Evolutionary conservation across 2,329 filamentous ascomycete species (phyloP).

Genomic region (Colletotrichum sp.): DNA sequence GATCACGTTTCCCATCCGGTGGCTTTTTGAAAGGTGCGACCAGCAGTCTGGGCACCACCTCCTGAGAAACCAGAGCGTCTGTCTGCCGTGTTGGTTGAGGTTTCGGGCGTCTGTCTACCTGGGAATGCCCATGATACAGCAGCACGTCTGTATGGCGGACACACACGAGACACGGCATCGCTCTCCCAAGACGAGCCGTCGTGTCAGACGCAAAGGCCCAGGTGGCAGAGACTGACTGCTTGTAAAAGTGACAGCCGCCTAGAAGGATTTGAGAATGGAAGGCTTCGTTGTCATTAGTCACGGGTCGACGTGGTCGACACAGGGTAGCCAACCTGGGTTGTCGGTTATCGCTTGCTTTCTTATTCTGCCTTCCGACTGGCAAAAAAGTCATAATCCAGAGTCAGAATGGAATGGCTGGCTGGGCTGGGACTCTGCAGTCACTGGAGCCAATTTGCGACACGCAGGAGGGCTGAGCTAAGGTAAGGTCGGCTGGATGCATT

Average conservation of each 20-base stretch:
- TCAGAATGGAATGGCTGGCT: not conserved
- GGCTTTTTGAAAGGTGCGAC: not conserved
- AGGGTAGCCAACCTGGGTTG: not conserved
- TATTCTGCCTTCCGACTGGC: not conserved
- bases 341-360: not conserved
- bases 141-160: not conserved
- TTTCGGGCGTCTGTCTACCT: not conserved
- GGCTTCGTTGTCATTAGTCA: not conserved
- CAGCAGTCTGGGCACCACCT: not conserved
- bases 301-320: not conserved
- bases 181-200: not conserved
- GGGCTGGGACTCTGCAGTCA: not conserved
- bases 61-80: not conserved
- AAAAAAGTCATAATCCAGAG: not conserved
- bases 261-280: not conserved
- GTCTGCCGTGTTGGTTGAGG: not conserved
- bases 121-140: not conserved
- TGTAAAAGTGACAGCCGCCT: not conserved
- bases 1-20: not conserved
- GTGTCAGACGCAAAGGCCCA: not conserved
- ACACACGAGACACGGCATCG: not conserved
- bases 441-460: not conserved
- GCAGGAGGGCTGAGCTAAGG: slow-evolving; percentile 7
- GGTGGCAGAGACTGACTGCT: not conserved
- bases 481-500: slow-evolving; percentile 6